These are phyloP conservation scores for Neurospora sp. DNA, from an alignment of 495 filamentous ascomycete species.

Conservation along the genomic window DNA sequence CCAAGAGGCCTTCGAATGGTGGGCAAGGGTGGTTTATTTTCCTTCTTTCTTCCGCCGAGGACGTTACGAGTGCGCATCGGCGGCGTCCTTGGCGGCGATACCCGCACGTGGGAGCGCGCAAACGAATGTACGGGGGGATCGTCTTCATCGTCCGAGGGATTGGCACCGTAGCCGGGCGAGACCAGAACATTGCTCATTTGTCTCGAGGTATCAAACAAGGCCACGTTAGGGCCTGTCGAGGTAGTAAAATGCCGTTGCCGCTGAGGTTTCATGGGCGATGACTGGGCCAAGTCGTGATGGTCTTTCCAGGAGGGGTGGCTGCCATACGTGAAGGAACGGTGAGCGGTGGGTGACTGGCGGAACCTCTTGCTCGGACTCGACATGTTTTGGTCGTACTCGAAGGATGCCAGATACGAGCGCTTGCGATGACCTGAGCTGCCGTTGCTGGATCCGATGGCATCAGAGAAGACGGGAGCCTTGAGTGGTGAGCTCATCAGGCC, in stretches of 20 bases:
- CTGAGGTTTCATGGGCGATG: constrained; percentile 63
- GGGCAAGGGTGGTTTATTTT: not conserved
- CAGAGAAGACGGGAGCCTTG: constrained; percentile 59
- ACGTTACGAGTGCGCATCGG: constrained; percentile 49
- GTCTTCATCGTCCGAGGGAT: constrained; percentile 66
- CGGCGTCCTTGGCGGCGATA: constrained; percentile 76
- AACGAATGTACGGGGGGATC: constrained; percentile 71
- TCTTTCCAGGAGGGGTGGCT: constrained; percentile 58
- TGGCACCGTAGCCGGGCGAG: constrained; percentile 48
- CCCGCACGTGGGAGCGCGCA: constrained; percentile 40
- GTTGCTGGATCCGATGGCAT: constrained; percentile 50
- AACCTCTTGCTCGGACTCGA: constrained; percentile 54
- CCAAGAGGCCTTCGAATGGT: not conserved
- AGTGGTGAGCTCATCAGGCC: constrained; percentile 54
- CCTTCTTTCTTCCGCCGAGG: constrained; percentile 26
- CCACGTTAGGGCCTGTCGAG: constrained; percentile 48
- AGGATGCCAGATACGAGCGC: constrained; percentile 43
- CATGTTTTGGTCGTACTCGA: constrained; percentile 26
- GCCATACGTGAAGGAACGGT: constrained; percentile 44
- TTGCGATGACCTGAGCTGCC: constrained; percentile 45
- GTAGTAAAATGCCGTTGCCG: constrained; percentile 55
- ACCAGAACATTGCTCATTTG: constrained; percentile 56
- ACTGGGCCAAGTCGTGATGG: constrained; percentile 63
- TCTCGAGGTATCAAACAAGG: constrained; percentile 54
- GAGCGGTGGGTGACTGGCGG: constrained; percentile 54